These are phyloP conservation scores for Phytophthora lateralis DNA, from an alignment of 352 stramenopile species.

Conservation along the genomic window DNA sequence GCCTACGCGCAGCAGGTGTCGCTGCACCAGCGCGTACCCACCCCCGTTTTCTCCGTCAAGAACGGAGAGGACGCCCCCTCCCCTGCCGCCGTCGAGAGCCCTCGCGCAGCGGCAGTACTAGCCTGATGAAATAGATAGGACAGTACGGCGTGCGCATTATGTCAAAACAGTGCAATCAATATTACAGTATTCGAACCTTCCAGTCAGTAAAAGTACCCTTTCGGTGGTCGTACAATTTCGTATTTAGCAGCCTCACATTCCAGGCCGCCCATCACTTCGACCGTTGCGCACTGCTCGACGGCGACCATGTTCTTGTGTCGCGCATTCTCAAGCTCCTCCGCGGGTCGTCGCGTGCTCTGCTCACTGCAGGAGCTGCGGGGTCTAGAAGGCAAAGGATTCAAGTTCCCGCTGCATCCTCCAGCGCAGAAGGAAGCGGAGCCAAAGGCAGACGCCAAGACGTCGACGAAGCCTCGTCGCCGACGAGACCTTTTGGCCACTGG, in stretches of 20 bases:
- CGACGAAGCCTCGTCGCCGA: conserved; percentile 14
- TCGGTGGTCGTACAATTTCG: conserved; percentile 19
- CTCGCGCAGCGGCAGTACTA: conserved; percentile 28
- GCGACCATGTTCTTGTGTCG: conserved; percentile 18
- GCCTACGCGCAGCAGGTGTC: conserved; percentile 57
- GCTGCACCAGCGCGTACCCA: conserved; percentile 69
- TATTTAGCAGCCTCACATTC: conserved; percentile 9
- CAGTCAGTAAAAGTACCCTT: conserved; percentile 9
- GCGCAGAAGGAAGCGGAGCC: conserved; percentile 8
- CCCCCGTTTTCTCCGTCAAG: conserved; percentile 60
- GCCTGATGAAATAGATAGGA: conserved; percentile 25
- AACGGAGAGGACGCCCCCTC: conserved; percentile 25
- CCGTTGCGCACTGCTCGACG: conserved; percentile 4
- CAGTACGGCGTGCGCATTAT: conserved; percentile 12
- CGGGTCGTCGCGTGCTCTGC: conserved; percentile 51
- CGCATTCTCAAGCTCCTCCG: conserved; percentile 22
- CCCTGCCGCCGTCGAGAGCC: conserved; percentile 4
- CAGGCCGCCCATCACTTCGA: conserved; percentile 11
- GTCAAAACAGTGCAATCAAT: conserved; percentile 21
- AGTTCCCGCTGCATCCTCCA: conserved; percentile 53
- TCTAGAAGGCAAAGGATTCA: conserved; percentile 53
- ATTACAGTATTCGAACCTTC: conserved; percentile 13
- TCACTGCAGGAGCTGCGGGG: conserved; percentile 53
- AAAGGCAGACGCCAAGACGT: conserved; percentile 2
- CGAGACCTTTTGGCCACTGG: conserved; percentile 49